Percentiles rank a stretch among this genome's conserved stretches.
phyloP scores from a whole-genome alignment of 495 filamentous ascomycete species.

The Daldinia caldariorum region DNA sequence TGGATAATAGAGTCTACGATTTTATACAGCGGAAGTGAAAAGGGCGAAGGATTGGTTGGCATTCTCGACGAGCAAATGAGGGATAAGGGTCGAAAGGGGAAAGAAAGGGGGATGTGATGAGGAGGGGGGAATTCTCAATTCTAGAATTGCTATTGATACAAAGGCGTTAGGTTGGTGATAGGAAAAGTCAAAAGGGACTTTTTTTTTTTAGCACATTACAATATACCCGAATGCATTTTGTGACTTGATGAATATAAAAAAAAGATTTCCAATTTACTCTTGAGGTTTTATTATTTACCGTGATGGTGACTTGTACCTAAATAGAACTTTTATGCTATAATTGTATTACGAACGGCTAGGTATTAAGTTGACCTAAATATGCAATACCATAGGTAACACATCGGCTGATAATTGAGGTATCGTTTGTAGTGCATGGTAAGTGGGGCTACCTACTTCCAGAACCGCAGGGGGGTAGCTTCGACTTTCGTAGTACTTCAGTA shows the following conservation, averaged over 20 bases:
- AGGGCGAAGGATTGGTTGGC: conserved; percentile 8
- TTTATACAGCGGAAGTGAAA: conserved; percentile 1
- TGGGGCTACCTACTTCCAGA: not conserved
- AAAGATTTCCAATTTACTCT: conserved; percentile 2
- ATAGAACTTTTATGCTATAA: no score
- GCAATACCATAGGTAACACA: not conserved
- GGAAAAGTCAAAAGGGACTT: conserved; percentile 42
- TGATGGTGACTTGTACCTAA: not conserved
- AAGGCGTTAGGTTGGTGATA: conserved; percentile 40
- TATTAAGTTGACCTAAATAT: not conserved
- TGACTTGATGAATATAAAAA: conserved; percentile 26
- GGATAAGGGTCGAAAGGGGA: not conserved
- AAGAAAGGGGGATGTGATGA: no score
- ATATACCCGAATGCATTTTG: conserved; percentile 43
- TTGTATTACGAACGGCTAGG: not conserved
- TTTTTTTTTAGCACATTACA: conserved; percentile 34
- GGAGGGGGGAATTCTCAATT: conserved; percentile 13
- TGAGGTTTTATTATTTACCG: not conserved
- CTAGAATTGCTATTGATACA: conserved; percentile 36
- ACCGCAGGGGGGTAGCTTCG: not conserved
- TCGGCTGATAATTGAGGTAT: no score
- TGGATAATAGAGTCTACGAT: conserved; percentile 14
- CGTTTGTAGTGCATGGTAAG: not conserved
- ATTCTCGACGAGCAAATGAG: conserved; percentile 9
- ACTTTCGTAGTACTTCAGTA: not conserved